Conservation (phyloP, 305 asterid genomes). For the Solanum hybrid region DNA sequence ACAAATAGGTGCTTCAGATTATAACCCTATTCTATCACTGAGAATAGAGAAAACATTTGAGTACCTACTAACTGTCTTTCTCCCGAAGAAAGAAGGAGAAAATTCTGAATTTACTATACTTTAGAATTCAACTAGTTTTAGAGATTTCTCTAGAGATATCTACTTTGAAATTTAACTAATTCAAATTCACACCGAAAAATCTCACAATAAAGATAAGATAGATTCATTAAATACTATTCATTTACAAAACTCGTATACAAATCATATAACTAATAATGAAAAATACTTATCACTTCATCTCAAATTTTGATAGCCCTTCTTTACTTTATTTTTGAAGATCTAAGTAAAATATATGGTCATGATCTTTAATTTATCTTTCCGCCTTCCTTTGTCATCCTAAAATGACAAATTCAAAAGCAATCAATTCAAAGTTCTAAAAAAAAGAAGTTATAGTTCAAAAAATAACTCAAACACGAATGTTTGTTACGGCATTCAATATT, state of each 20-base stretch:
- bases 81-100: no score
- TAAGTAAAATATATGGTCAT: not conserved
- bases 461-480: not conserved
- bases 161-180: no score
- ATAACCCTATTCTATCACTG: no score
- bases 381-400: not conserved
- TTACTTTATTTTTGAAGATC: not conserved
- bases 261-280: not conserved
- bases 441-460: not conserved
- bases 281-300: not conserved
- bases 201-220: no score
- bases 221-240: no score
- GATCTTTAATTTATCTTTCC: not conserved
- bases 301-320: not conserved
- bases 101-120: not conserved
- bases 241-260: not conserved
- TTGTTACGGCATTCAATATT: not conserved
- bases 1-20: not conserved
- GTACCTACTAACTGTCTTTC: no score
- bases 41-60: no score
- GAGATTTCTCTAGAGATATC: not conserved
- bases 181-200: fast-evolving
- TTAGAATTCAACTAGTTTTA: not conserved
- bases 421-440: not conserved
- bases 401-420: not conserved